Evolutionary conservation across 768 basidiomycete species (phyloP).

Genomic region (Vishniacozyma victoriae): DNA sequence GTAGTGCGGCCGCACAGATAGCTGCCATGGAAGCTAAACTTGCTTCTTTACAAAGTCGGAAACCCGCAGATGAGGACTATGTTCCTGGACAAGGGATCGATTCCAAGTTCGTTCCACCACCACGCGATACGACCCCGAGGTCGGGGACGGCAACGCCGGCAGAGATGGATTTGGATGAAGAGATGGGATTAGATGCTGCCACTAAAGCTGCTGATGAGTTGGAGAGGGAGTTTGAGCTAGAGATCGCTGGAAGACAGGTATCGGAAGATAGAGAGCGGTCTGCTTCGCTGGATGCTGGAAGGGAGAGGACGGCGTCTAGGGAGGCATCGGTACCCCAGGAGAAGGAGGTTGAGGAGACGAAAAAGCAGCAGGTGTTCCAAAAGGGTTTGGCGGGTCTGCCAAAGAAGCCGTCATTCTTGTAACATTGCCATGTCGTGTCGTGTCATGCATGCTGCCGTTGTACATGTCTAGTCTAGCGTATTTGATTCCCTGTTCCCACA

Average conservation of each 20-base stretch:
- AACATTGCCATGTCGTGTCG: too few relatives aligned
- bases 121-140: not conserved
- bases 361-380: slow-evolving; percentile 1
- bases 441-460: too few relatives aligned
- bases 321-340: too few relatives aligned
- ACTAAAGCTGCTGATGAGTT: slow-evolving; percentile 27
- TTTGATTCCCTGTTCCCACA: not conserved
- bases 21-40: slow-evolving; percentile 95
- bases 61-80: slow-evolving; percentile 34
- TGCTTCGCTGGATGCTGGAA: too few relatives aligned
- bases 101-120: not conserved
- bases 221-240: slow-evolving; percentile 31
- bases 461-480: not conserved
- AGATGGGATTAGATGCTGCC: not conserved
- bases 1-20: slow-evolving; percentile 79
- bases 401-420: slow-evolving; percentile 30
- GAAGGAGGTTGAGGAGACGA: not conserved
- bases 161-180: not conserved
- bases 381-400: slow-evolving; percentile 24
- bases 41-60: slow-evolving; percentile 59
- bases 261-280: too few relatives aligned
- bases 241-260: too few relatives aligned
- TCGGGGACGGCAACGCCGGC: slow-evolving; percentile 3
- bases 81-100: slow-evolving; percentile 17
- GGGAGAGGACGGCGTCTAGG: too few relatives aligned